phyloP scores from a whole-genome alignment of 192 early-diverging fungal species.

The Podila epicladia region DNA sequence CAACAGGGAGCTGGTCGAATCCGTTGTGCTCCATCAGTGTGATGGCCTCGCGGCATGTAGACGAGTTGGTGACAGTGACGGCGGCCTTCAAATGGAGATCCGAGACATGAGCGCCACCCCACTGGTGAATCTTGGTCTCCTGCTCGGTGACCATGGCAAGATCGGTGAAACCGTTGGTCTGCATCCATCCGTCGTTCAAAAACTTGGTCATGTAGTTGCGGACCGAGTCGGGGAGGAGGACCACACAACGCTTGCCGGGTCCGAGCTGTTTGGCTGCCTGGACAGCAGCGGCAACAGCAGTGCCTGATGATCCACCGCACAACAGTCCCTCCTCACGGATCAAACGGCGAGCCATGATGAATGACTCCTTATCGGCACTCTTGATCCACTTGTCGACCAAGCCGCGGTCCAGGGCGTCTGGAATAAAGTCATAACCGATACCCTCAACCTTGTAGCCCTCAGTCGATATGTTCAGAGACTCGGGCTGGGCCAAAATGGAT shows the following conservation, averaged over 20 bases:
- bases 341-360: constrained; percentile 92
- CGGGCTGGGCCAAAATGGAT: constrained; percentile 90
- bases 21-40: constrained; percentile 82
- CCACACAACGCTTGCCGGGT: constrained; percentile 87
- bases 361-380: constrained; percentile 90
- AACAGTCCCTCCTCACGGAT: constrained; percentile 95
- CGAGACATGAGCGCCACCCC: constrained; percentile 76
- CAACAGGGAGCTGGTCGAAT: constrained; percentile 94
- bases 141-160: constrained; percentile 69
- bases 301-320: constrained; percentile 93
- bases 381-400: constrained; percentile 95
- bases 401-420: constrained; percentile 81
- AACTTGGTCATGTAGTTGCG: constrained; percentile 99
- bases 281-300: constrained; percentile 86
- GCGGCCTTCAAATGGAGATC: constrained; percentile 83
- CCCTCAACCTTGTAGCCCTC: constrained; percentile 91
- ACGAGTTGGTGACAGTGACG: constrained; percentile 79
- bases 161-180: constrained; percentile 83
- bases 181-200: constrained; percentile 97
- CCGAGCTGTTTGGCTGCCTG: constrained; percentile 82
- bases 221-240: constrained; percentile 94
- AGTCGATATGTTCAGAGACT: constrained; percentile 74
- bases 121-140: constrained; percentile 67
- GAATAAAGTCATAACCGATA: constrained; percentile 98
- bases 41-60: constrained; percentile 76